A percentile compares a stretch with the other conserved stretches of the same genome.
Evolutionary conservation across 345 rosid genomes (phyloP).

Genomic region (Adansonia digitata): DNA sequence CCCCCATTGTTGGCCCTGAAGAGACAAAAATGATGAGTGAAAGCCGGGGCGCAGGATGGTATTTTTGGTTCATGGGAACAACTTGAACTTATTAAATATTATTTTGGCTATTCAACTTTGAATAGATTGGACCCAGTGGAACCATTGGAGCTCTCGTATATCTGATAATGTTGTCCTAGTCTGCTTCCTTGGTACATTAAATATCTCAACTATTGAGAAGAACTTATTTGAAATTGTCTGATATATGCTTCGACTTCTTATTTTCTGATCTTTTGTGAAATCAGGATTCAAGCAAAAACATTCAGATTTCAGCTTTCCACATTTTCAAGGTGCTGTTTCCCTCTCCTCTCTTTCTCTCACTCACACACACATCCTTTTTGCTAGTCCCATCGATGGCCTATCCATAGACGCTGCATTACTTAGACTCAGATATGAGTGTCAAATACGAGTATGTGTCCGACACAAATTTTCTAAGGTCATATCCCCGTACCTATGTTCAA

Average conservation of each 20-base stretch:
- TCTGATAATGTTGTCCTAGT: background rate
- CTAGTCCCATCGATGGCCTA: background rate
- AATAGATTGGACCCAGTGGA: background rate
- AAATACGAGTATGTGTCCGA: too few relatives aligned
- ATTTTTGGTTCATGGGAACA: background rate
- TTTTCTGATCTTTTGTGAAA: conserved; percentile 5
- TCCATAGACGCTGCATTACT: too few relatives aligned
- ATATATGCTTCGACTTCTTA: conserved; percentile 8
- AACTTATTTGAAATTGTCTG: background rate
- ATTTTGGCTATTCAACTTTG: background rate
- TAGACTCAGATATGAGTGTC: too few relatives aligned
- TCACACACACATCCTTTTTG: background rate
- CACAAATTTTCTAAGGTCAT: too few relatives aligned
- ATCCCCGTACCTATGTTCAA: too few relatives aligned
- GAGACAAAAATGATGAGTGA: background rate
- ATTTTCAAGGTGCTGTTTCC: conserved; percentile 72
- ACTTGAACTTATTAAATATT: background rate
- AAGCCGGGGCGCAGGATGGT: background rate
- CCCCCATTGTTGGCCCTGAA: background rate
- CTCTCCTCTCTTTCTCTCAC: background rate
- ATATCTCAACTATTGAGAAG: conserved; percentile 8
- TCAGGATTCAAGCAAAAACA: conserved; percentile 95
- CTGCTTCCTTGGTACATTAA: background rate
- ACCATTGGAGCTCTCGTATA: background rate
- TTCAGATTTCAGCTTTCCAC: conserved; percentile 88